Conservation (phyloP, 768 basidiomycete genomes). For the Sistotremastrum suecicum region DNA sequence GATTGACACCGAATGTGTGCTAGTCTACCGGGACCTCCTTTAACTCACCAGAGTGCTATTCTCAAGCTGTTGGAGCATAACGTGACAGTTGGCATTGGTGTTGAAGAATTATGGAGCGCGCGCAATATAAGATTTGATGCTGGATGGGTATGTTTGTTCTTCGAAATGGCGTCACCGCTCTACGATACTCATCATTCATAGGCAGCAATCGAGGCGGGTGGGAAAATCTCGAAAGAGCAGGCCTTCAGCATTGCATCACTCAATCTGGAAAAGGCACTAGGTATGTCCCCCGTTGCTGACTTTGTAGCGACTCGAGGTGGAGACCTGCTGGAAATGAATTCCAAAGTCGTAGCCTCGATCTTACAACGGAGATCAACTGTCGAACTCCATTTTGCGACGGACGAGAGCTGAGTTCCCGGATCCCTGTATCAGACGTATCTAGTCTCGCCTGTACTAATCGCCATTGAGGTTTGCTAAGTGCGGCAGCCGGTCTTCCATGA, state of each 20-base stretch:
- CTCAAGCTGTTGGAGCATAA: constrained; percentile 48
- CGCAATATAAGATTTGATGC: constrained; percentile 69
- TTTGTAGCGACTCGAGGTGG: constrained; percentile 44
- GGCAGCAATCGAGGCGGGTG: constrained; percentile 26
- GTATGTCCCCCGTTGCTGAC: constrained; percentile 25
- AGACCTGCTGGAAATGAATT: constrained; percentile 31
- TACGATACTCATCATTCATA: constrained; percentile 12
- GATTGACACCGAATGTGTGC: constrained; percentile 14
- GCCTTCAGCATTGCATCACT: constrained; percentile 40
- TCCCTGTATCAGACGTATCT: not conserved
- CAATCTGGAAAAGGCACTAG: constrained; percentile 42
- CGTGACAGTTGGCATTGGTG: constrained; percentile 60
- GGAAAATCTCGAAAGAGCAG: constrained; percentile 24
- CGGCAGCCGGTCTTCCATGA: constrained; percentile 25
- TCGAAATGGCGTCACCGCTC: constrained; percentile 9
- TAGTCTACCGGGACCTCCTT: constrained; percentile 61
- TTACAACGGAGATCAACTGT: constrained; percentile 33
- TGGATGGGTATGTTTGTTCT: constrained; percentile 51
- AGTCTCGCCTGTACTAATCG: too few species aligned
- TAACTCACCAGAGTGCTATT: constrained; percentile 46
- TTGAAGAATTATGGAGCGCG: constrained; percentile 53
- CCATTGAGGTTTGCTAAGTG: not conserved
- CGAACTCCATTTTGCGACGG: constrained; percentile 29
- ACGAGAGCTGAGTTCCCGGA: not conserved
- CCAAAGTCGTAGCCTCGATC: constrained; percentile 39